These are phyloP conservation scores for Psilocybe cubensis DNA, from an alignment of 768 basidiomycete species.

Conservation along the genomic window DNA sequence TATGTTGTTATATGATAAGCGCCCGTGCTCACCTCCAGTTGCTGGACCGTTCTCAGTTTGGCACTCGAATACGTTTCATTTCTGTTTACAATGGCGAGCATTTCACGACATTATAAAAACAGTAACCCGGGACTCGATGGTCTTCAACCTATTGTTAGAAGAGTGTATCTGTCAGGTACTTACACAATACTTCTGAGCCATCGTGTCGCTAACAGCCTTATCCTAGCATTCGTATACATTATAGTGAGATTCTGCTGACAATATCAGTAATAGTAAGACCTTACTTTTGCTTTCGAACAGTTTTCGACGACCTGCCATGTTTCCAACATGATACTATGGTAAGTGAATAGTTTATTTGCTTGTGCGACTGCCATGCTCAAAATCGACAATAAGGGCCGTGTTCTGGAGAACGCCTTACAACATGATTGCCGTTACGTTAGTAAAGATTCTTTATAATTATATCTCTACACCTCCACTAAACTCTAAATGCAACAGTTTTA, in stretches of 20 bases:
- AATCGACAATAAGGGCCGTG: neutral
- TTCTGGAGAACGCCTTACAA: constrained; percentile 13
- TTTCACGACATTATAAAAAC: constrained; percentile 13
- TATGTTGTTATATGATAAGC: neutral
- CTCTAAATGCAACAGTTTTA: constrained; percentile 12
- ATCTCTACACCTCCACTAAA: neutral
- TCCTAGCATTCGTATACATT: constrained; percentile 13
- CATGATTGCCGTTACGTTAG: constrained; percentile 20
- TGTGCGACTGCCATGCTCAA: neutral
- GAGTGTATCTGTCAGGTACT: constrained; percentile 17
- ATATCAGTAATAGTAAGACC: too few relatives aligned
- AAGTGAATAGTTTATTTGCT: neutral
- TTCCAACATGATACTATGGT: constrained; percentile 22
- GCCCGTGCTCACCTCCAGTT: neutral
- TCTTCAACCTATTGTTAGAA: constrained; percentile 10
- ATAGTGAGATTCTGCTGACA: constrained; percentile 8
- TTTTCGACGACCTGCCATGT: constrained; percentile 14
- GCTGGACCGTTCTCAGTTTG: constrained; percentile 8
- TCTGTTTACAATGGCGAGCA: constrained; percentile 12
- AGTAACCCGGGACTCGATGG: constrained; percentile 8
- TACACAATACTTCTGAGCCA: neutral
- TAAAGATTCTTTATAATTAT: neutral
- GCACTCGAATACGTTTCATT: constrained; percentile 19
- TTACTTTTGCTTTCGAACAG: constrained; percentile 13
- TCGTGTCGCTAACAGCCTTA: neutral